A percentile compares a stretch with the other conserved stretches of the same genome.
phyloP scores from a whole-genome alignment of 2,329 filamentous ascomycete species.

The Phyllosticta citriasiana region DNA sequence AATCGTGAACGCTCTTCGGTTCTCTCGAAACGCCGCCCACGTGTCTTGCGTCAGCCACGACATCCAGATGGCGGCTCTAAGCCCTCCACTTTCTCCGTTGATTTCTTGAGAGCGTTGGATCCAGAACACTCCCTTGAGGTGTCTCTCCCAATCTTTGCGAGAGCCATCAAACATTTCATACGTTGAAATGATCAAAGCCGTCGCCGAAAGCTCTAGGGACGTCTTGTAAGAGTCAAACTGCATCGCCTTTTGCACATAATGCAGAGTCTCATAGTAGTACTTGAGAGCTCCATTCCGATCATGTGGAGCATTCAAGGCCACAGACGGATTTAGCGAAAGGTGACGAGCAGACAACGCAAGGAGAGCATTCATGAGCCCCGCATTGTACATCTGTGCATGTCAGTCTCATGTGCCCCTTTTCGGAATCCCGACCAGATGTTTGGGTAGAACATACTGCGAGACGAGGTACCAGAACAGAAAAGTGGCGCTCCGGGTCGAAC shows the following conservation, averaged over 20 bases:
- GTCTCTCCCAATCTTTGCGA: slow-evolving; percentile 49
- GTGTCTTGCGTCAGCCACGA: slow-evolving; percentile 56
- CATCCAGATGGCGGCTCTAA: slow-evolving; percentile 54
- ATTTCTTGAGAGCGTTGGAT: slow-evolving; percentile 55
- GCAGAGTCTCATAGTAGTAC: slow-evolving; percentile 54
- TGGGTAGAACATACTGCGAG: slow-evolving; percentile 17
- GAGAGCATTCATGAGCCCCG: slow-evolving; percentile 49
- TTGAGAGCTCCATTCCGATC: slow-evolving; percentile 30
- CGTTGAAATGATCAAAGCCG: slow-evolving; percentile 49
- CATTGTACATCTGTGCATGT: slow-evolving; percentile 35
- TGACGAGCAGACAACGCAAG: slow-evolving; percentile 46
- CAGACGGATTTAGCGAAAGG: slow-evolving; percentile 29
- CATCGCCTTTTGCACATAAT: slow-evolving; percentile 51
- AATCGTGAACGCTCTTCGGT: slow-evolving; percentile 46
- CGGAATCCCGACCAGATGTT: neutral
- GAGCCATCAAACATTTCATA: slow-evolving; percentile 56
- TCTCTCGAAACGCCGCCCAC: slow-evolving; percentile 54
- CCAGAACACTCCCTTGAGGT: slow-evolving; percentile 56
- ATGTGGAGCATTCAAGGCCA: slow-evolving; percentile 13
- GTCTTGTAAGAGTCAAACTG: slow-evolving; percentile 48
- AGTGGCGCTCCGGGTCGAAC: slow-evolving; percentile 32
- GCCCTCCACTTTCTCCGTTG: slow-evolving; percentile 47
- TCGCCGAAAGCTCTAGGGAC: slow-evolving; percentile 49
- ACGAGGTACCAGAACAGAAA: slow-evolving; percentile 19
- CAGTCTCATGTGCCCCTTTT: neutral